Conservation (phyloP, 116 monocot species). For the Trichopus zeylanicus region DNA sequence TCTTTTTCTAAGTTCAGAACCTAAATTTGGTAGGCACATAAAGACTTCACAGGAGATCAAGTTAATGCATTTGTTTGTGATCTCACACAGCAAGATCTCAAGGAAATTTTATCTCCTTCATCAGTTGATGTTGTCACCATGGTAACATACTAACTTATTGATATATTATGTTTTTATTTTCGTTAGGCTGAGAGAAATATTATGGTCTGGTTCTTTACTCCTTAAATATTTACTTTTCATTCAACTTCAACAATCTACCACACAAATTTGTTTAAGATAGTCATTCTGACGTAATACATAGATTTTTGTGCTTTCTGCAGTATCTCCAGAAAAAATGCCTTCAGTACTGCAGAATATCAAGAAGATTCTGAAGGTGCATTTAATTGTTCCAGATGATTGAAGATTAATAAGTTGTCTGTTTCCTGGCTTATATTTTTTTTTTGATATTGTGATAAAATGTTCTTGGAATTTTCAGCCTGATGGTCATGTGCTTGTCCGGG, state of each 20-base stretch:
- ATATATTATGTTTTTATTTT: not conserved
- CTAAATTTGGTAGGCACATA: conserved; percentile 60
- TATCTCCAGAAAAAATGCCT: conserved; percentile 91
- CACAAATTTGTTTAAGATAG: conserved; percentile 4
- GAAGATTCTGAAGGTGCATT: conserved; percentile 70
- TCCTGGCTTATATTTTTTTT: not conserved
- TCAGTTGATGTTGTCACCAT: conserved; percentile 86
- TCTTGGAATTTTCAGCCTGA: conserved; percentile 49
- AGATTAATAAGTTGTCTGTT: no score
- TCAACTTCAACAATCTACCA: not conserved
- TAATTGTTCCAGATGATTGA: not conserved
- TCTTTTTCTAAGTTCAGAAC: conserved; percentile 2
- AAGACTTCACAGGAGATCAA: conserved; percentile 47
- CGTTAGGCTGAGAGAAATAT: not conserved
- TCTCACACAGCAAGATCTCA: conserved; percentile 52
- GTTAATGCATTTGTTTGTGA: conserved; percentile 94
- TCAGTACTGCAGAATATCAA: conserved; percentile 71
- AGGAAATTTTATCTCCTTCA: conserved; percentile 47
- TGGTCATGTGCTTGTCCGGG: conserved; percentile 78
- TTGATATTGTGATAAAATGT: not conserved
- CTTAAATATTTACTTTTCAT: no score
- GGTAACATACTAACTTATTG: conserved; percentile 31
- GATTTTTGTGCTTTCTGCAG: conserved; percentile 96
- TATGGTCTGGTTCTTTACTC: no score
- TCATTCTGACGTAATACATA: conserved; percentile 69